Conservation (phyloP, 1,284 basidiomycete species). For the Athelia psychrophila region DNA sequence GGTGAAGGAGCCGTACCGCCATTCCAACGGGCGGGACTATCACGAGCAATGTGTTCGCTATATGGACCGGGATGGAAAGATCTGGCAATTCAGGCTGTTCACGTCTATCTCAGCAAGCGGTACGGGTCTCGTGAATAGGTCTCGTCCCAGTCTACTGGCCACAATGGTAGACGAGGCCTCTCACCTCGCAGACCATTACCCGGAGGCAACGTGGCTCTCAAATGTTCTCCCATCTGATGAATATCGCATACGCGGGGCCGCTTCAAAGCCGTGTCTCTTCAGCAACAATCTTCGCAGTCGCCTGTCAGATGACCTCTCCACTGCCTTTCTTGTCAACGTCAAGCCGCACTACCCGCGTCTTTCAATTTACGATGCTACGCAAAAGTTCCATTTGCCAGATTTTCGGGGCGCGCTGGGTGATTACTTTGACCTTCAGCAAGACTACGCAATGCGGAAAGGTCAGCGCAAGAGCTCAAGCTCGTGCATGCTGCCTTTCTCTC, state of each 20-base stretch:
- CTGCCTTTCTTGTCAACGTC: not conserved
- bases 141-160: not conserved
- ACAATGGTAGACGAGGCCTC: not conserved
- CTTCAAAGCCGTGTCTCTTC: not conserved
- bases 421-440: not conserved
- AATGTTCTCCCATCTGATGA: not conserved
- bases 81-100: not conserved
- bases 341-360: not conserved
- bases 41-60: not conserved
- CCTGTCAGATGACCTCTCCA: not conserved
- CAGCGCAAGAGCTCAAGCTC: not conserved
- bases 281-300: not conserved
- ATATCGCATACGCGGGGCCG: not conserved
- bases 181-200: not conserved
- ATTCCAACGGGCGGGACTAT: not conserved
- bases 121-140: not conserved
- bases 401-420: not conserved
- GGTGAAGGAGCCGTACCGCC: not conserved
- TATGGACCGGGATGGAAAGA: not conserved
- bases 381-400: not conserved
- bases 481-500: not conserved
- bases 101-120: not conserved
- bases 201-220: slow-evolving; percentile 1
- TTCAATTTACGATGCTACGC: not conserved
- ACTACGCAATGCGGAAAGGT: not conserved